Conservation (phyloP, 108 stramenopile genomes). For the Conticribra guillardii region DNA sequence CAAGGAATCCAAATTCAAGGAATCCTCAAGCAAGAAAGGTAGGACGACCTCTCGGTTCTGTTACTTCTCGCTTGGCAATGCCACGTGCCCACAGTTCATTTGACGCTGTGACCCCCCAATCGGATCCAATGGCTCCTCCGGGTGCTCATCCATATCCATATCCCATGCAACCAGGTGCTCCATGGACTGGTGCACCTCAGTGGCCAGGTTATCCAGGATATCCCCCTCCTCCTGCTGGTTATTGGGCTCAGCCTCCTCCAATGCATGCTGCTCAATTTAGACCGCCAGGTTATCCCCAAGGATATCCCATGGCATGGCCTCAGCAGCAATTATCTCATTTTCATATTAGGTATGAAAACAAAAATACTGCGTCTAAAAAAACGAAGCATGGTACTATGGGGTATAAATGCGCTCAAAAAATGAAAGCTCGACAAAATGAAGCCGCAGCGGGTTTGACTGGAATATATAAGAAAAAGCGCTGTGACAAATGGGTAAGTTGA, state of each 20-base stretch:
- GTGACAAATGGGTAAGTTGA: no score
- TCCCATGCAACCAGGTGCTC: neutral
- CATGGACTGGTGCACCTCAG: neutral
- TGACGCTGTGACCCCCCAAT: neutral
- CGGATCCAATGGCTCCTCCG: neutral
- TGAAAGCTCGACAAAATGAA: no score
- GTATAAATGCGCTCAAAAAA: no score
- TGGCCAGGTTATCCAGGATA: neutral
- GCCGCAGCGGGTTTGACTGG: no score
- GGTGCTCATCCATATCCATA: neutral
- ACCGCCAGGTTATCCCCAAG: neutral
- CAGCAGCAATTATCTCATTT: neutral
- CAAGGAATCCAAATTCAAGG: no score
- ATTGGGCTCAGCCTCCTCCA: slow-evolving; percentile 12
- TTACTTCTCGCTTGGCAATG: no score
- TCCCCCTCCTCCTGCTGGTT: slow-evolving; percentile 6
- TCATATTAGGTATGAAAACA: slow-evolving; percentile 7
- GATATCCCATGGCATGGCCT: neutral
- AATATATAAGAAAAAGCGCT: no score
- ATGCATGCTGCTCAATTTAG: neutral
- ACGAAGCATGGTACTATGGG: no score
- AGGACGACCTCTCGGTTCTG: no score
- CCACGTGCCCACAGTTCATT: slow-evolving; percentile 5
- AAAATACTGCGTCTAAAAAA: no score
- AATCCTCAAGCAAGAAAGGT: no score